Conservation (phyloP, 805 yeast genomes). For the Ogataea nakhonphanomensis region DNA sequence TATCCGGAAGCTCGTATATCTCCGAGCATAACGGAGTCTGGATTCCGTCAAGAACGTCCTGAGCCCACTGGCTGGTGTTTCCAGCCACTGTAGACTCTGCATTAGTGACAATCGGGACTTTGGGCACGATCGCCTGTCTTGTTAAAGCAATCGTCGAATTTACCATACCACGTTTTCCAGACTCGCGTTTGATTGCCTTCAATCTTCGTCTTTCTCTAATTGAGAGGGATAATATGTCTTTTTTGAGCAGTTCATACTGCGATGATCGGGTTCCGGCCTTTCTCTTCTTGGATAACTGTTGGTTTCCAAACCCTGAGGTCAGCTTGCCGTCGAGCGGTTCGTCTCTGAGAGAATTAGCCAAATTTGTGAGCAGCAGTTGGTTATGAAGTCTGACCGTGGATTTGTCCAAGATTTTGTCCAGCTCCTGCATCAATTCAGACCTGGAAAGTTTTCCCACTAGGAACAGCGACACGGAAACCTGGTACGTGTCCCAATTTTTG, state of each 20-base stretch:
- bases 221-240: constrained; percentile 82
- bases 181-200: constrained; percentile 76
- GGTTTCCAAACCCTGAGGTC: constrained; percentile 47
- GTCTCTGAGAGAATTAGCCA: constrained; percentile 80
- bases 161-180: constrained; percentile 75
- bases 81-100: constrained; percentile 17
- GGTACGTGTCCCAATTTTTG: constrained; percentile 80
- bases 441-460: constrained; percentile 78
- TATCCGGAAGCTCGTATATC: constrained; percentile 77
- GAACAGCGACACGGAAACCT: constrained; percentile 71
- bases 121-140: constrained; percentile 72
- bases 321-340: constrained; percentile 57
- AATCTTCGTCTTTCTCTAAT: constrained; percentile 81
- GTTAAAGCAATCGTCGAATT: constrained; percentile 65
- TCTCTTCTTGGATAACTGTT: constrained; percentile 35
- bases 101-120: constrained; percentile 69
- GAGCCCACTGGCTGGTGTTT: constrained; percentile 79
- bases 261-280: constrained; percentile 52
- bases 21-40: constrained; percentile 80
- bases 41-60: constrained; percentile 83
- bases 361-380: constrained; percentile 71
- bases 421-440: constrained; percentile 59
- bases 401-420: constrained; percentile 52
- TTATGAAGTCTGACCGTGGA: constrained; percentile 68
- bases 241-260: constrained; percentile 79